phyloP scores from a whole-genome alignment of 2,329 filamentous ascomycete species.

The Fusarium sp. region DNA sequence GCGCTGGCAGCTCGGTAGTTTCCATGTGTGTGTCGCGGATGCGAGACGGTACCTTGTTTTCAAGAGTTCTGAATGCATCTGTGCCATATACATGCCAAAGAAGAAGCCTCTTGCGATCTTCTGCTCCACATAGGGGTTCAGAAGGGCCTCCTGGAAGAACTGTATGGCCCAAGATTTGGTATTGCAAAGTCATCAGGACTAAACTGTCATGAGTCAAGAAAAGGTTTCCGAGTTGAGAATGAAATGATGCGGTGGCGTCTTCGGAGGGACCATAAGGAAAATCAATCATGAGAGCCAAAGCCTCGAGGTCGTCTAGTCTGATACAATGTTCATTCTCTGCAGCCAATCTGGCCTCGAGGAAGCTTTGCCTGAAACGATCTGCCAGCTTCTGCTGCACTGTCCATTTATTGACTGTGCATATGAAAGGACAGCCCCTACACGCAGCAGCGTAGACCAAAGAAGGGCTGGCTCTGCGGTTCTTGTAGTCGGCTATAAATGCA shows the following conservation, averaged over 20 bases:
- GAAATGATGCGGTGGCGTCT: background rate
- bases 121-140: background rate
- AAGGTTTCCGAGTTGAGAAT: slow-evolving; percentile 1
- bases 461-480: background rate
- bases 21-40: background rate
- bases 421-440: background rate
- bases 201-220: background rate
- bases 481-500: background rate
- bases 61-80: background rate
- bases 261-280: background rate
- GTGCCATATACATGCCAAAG: slow-evolving; percentile 4
- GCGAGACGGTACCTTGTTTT: background rate
- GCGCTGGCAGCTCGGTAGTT: background rate
- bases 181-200: slow-evolving; percentile 1
- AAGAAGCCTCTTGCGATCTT: background rate
- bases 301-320: slow-evolving; percentile 3
- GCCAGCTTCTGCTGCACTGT: background rate
- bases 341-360: background rate
- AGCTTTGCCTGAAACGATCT: background rate
- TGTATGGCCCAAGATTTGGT: background rate
- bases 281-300: slow-evolving; percentile 1
- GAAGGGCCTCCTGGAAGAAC: background rate
- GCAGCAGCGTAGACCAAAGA: background rate
- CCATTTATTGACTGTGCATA: background rate
- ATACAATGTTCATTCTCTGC: background rate